phyloP scores from a whole-genome alignment of 1,139 yeast genomes.

The Lodderomyces elongisporus region DNA sequence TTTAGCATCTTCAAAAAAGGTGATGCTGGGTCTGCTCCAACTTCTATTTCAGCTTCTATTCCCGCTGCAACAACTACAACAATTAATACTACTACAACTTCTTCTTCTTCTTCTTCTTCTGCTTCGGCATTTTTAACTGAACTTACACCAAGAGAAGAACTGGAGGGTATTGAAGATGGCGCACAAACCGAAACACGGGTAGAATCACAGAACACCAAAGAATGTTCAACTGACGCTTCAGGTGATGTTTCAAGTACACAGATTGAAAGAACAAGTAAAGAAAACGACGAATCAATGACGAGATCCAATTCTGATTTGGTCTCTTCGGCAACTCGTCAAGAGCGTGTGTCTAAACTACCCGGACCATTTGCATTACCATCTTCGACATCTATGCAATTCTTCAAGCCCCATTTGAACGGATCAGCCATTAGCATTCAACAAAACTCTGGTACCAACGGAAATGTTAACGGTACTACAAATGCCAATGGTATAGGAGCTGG shows the following conservation, averaged over 20 bases:
- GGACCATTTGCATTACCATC: conserved; percentile 45
- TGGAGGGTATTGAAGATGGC: neutral
- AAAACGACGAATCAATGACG: neutral
- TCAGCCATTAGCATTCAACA: conserved; percentile 10
- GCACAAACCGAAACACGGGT: neutral
- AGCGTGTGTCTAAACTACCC: conserved; percentile 21
- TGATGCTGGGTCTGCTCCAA: too few relatives aligned
- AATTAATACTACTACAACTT: too few relatives aligned
- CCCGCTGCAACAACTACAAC: too few relatives aligned
- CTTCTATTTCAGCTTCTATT: too few relatives aligned
- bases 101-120: too few relatives aligned
- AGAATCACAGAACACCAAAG: too few relatives aligned
- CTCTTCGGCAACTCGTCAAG: conserved; percentile 5
- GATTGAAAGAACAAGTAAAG: conserved; percentile 1
- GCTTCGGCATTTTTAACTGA: too few relatives aligned
- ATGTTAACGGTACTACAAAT: too few relatives aligned
- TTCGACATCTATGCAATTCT: conserved; percentile 39
- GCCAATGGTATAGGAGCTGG: conserved; percentile 1
- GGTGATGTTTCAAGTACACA: too few relatives aligned
- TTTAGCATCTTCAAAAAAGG: conserved; percentile 20
- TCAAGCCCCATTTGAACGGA: conserved; percentile 25
- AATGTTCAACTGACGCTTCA: too few relatives aligned
- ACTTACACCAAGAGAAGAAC: conserved; percentile 1
- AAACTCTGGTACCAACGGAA: too few relatives aligned
- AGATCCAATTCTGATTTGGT: neutral